Percentiles rank a stretch among this genome's conserved stretches.
phyloP scores from a whole-genome alignment of 108 stramenopile genomes.

The Aurantiochytrium sp. region DNA sequence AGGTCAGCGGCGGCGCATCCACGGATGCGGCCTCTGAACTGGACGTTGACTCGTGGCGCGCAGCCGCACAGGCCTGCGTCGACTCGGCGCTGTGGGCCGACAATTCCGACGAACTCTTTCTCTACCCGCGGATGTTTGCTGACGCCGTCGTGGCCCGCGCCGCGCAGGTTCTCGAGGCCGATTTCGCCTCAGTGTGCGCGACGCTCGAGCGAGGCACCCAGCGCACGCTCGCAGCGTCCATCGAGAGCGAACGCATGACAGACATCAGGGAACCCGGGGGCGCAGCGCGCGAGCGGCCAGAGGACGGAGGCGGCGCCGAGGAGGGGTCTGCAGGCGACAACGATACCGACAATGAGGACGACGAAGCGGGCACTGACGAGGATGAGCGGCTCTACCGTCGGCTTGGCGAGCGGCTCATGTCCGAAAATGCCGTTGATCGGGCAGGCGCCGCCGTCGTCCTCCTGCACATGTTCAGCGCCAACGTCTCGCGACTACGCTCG shows the following conservation, averaged over 20 bases:
- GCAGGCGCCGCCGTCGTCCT: neutral
- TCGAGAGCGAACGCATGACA: neutral
- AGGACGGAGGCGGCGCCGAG: neutral
- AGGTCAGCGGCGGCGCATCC: neutral
- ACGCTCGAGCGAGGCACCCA: neutral
- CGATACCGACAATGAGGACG: neutral
- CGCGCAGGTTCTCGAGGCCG: neutral
- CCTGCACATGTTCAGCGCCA: neutral
- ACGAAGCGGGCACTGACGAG: neutral
- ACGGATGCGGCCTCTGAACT: neutral
- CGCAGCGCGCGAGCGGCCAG: neutral
- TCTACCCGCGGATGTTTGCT: neutral
- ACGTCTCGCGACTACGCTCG: neutral
- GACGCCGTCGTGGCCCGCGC: neutral
- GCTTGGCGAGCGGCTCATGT: neutral
- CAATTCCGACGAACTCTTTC: neutral
- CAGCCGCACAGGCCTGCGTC: neutral
- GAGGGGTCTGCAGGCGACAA: no score
- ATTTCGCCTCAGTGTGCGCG: neutral
- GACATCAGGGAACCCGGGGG: neutral
- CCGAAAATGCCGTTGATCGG: constrained; percentile 2
- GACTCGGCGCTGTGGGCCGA: neutral
- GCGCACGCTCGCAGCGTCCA: neutral
- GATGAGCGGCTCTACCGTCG: neutral
- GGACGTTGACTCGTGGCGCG: neutral